These are phyloP conservation scores for Dryas octopetala DNA, from an alignment of 306 rosid species.

Conservation along the genomic window DNA sequence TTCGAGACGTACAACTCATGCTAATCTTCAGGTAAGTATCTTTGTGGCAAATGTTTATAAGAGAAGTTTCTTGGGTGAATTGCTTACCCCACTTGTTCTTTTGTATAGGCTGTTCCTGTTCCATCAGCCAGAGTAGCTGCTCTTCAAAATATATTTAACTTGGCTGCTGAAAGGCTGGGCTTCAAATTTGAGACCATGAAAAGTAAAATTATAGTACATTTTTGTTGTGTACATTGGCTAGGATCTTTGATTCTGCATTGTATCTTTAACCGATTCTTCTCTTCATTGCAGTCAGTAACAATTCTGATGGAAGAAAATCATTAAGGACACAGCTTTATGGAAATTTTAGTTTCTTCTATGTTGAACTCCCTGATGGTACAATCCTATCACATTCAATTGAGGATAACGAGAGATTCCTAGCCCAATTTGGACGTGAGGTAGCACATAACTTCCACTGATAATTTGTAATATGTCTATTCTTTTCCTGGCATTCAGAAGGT, in stretches of 20 bases:
- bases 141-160: slow-evolving; percentile 66
- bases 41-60: background rate
- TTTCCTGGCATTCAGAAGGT: slow-evolving; percentile 3
- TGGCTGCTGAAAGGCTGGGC: slow-evolving; percentile 83
- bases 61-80: background rate
- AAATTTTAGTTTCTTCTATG: slow-evolving; percentile 76
- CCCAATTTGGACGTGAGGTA: slow-evolving; percentile 98
- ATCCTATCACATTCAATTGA: slow-evolving; percentile 62
- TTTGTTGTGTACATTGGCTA: background rate
- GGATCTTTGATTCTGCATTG: slow-evolving; percentile 12
- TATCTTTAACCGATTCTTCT: slow-evolving; percentile 30
- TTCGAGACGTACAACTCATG: slow-evolving; percentile 72
- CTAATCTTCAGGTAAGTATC: slow-evolving; percentile 86
- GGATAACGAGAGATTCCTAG: slow-evolving; percentile 72
- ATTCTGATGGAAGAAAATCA: slow-evolving; percentile 68
- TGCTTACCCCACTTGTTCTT: slow-evolving; percentile 21
- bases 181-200: slow-evolving; percentile 59
- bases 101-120: slow-evolving; percentile 76
- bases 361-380: slow-evolving; percentile 72
- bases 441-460: slow-evolving; percentile 3
- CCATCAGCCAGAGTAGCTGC: slow-evolving; percentile 66
- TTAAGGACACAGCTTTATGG: slow-evolving; percentile 64
- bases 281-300: slow-evolving; percentile 54
- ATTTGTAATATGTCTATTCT: background rate
- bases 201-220: slow-evolving; percentile 39